These are phyloP conservation scores for Fulvia fulva DNA, from an alignment of 2,329 filamentous ascomycete species.

Conservation along the genomic window DNA sequence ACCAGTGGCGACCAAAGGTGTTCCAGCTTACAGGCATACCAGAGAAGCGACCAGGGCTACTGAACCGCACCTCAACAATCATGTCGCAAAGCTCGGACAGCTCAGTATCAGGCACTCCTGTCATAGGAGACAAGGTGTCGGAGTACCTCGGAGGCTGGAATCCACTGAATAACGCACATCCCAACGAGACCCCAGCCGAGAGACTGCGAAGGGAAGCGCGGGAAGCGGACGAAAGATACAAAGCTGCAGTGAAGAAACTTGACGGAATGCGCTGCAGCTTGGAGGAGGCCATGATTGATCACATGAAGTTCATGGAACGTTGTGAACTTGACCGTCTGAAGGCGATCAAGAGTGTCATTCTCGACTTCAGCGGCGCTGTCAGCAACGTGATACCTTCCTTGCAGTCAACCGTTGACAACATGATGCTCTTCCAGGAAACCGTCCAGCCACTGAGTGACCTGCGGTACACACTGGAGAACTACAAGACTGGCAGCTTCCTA, in stretches of 20 bases:
- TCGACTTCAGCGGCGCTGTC: slow-evolving; percentile 95
- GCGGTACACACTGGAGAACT: slow-evolving; percentile 92
- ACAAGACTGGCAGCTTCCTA: slow-evolving; percentile 87
- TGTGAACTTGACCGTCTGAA: slow-evolving; percentile 95
- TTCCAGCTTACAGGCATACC: slow-evolving; percentile 85
- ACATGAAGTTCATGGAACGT: slow-evolving; percentile 92
- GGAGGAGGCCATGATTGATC: slow-evolving; percentile 91
- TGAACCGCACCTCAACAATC: slow-evolving; percentile 71
- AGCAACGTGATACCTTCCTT: slow-evolving; percentile 96
- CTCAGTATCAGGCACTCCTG: slow-evolving; percentile 63
- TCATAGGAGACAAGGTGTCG: slow-evolving; percentile 65
- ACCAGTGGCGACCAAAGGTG: slow-evolving; percentile 91
- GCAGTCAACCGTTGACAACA: slow-evolving; percentile 93
- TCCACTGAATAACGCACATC: slow-evolving; percentile 79
- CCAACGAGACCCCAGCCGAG: slow-evolving; percentile 89
- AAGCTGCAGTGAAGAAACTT: slow-evolving; percentile 75
- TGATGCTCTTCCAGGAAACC: slow-evolving; percentile 99
- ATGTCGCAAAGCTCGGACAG: slow-evolving; percentile 44
- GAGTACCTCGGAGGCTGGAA: slow-evolving; percentile 94
- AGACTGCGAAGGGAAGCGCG: slow-evolving; percentile 81
- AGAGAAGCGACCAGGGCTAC: slow-evolving; percentile 69
- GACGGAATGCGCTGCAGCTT: slow-evolving; percentile 88
- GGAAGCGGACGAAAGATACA: slow-evolving; percentile 92
- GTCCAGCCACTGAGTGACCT: slow-evolving; percentile 90
- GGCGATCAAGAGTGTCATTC: slow-evolving; percentile 95